A percentile compares a stretch with the other conserved stretches of the same genome.
Conservation (phyloP, 805 yeast species). For the Starmerella stellata region DNA sequence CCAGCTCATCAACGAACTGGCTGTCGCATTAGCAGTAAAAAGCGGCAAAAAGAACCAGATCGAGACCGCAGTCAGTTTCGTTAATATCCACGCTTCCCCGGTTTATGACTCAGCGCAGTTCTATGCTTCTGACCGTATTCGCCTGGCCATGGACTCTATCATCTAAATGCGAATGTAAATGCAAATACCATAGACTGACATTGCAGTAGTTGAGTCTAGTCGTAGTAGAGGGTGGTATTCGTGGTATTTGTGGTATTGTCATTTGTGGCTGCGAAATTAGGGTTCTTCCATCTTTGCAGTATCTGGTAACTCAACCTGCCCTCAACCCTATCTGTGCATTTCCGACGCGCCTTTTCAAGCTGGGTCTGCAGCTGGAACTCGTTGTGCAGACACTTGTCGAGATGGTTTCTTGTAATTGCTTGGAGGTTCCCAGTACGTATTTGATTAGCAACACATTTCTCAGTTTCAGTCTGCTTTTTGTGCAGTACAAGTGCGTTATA, state of each 20-base stretch:
- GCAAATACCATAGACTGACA: too few relatives aligned
- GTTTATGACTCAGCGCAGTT: background rate
- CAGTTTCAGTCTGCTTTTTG: too few relatives aligned
- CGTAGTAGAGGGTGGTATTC: too few relatives aligned
- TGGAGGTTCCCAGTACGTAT: too few relatives aligned
- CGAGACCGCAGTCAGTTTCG: background rate
- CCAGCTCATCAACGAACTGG: constrained; percentile 12
- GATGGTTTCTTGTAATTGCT: too few relatives aligned
- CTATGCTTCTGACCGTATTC: background rate
- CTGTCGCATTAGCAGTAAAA: constrained; percentile 19
- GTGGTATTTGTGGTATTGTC: too few relatives aligned
- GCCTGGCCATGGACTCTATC: background rate
- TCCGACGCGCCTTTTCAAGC: background rate
- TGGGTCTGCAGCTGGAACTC: background rate
- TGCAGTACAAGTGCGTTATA: too few relatives aligned
- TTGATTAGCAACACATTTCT: too few relatives aligned
- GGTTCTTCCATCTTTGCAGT: too few relatives aligned
- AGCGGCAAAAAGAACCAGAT: constrained; percentile 19
- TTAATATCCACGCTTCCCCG: background rate
- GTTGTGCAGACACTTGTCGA: background rate
- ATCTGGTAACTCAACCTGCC: background rate
- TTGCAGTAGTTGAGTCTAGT: too few relatives aligned
- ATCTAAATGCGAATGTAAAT: too few relatives aligned
- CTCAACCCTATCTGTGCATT: background rate
- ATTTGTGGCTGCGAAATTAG: too few relatives aligned